Percentiles rank a stretch among this genome's conserved stretches.
Evolutionary conservation across 345 rosid species (phyloP).

Genomic region (Boechera retrofracta): DNA sequence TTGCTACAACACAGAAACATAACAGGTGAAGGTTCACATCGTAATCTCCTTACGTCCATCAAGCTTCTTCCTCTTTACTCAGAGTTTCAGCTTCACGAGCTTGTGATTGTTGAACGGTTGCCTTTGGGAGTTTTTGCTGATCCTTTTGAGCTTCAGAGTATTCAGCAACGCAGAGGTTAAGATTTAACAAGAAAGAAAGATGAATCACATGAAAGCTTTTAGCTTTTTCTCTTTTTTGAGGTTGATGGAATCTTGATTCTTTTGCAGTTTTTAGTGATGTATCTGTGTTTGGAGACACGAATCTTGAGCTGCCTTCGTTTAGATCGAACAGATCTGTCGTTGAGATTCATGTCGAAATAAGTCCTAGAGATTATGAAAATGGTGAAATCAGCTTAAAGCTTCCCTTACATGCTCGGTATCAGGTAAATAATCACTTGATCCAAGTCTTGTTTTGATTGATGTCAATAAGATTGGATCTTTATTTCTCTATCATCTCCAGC

Average conservation of each 20-base stretch:
- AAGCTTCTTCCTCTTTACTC: conserved; percentile 49
- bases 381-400: conserved; percentile 59
- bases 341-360: conserved; percentile 73
- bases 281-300: conserved; percentile 83
- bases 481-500: conserved; percentile 41
- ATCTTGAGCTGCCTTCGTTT: conserved; percentile 82
- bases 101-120: conserved; percentile 65
- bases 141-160: conserved; percentile 86
- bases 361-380: conserved; percentile 36
- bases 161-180: conserved; percentile 61
- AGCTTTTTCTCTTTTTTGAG: not conserved
- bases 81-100: conserved; percentile 49
- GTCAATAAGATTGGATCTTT: not conserved
- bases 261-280: conserved; percentile 59
- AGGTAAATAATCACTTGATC: conserved; percentile 42
- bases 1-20: conserved; percentile 53
- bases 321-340: conserved; percentile 71
- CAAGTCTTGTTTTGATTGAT: not conserved
- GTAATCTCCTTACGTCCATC: conserved; percentile 62
- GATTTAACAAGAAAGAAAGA: not conserved
- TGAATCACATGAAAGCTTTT: not conserved
- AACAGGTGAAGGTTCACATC: conserved; percentile 92
- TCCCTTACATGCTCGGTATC: conserved; percentile 88
- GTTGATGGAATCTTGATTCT: conserved; percentile 13
- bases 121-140: conserved; percentile 90